Base-by-base conservation (phyloP, 306 rosid genomes). In the Neltuma alba region DNA sequence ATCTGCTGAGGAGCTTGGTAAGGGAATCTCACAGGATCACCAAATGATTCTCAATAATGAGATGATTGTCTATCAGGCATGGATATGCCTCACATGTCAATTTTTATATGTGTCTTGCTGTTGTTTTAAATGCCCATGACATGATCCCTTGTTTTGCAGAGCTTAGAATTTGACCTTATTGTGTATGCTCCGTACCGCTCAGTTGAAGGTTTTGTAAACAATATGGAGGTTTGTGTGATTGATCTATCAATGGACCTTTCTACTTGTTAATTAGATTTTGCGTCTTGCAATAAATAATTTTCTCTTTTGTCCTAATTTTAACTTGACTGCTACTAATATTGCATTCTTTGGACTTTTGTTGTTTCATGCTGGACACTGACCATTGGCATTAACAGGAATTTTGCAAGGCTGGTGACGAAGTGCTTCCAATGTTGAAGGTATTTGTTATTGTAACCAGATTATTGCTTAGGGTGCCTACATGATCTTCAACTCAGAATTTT, bases 1-100 rank as follows among this genome's bases (percentile, higher is more conserved):
- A 10, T 95, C 99, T 44, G 98, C 97, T n/a, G 99, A 96, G 94
- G 99, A 95, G 99, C 94, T 93, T 62, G 99, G 99, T 85, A 93
- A 93, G 89, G 98, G 99, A 86, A 96, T 96, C 82, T 91, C 96
- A 30, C 97, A 96, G 91, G 99, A 96, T 83, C 97, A 96, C 86
- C 98, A 91, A 89, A 84, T 96, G 95, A 96, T 96, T 91, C 99
- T 95, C 97, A 91, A 90, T 86, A 87, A 93, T 81, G 99, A 96
- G 99, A 91, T 95, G 96, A 91, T 91, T 80, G 92, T 96, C 81
- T 96, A 93, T 88, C 97, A 93, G 99, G 98, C 97, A 96, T 88
- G 99, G 86, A 88, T 79, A 82, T 86, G 88, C 86, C 81, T 76
- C 85, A 82, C 36, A 25, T 69, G 76, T 82, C 63, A 70, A 79